Conservation (phyloP, 768 basidiomycete genomes). For the Collybia sordida region DNA sequence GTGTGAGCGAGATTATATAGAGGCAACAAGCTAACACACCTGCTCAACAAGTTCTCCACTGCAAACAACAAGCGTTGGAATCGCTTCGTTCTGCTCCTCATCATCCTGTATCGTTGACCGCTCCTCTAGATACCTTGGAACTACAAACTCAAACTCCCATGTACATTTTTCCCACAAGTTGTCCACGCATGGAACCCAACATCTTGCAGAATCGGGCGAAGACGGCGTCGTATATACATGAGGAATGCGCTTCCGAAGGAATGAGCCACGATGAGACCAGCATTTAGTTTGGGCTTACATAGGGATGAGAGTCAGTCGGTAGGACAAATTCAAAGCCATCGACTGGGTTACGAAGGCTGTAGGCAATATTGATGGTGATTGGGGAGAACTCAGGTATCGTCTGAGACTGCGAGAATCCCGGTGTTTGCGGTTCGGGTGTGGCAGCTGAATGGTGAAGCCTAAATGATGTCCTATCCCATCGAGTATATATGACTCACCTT, state of each 20-base stretch:
- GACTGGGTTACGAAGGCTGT: constrained; percentile 78
- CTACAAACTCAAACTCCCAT: constrained; percentile 98
- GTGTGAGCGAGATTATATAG: constrained; percentile 6
- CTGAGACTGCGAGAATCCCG: constrained; percentile 33
- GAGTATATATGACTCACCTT: constrained; percentile 43
- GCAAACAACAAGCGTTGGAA: constrained; percentile 85
- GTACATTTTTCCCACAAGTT: constrained; percentile 95
- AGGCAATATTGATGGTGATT: constrained; percentile 73
- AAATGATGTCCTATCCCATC: background rate
- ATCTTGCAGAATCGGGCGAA: constrained; percentile 88
- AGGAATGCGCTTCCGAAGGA: constrained; percentile 69
- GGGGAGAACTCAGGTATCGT: constrained; percentile 67
- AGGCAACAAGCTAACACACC: constrained; percentile 41
- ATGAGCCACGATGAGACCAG: constrained; percentile 11
- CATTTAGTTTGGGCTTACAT: constrained; percentile 51
- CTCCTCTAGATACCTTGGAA: constrained; percentile 81
- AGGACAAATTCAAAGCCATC: constrained; percentile 86
- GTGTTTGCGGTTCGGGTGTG: constrained; percentile 84
- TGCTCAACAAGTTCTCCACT: constrained; percentile 96
- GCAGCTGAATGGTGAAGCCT: constrained; percentile 42
- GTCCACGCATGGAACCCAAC: constrained; percentile 98
- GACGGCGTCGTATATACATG: constrained; percentile 91
- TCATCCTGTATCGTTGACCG: constrained; percentile 41
- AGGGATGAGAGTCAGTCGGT: constrained; percentile 80
- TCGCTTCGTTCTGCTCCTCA: constrained; percentile 57